These are phyloP conservation scores for Phialemonium atrogriseum DNA, from an alignment of 2,329 filamentous ascomycete genomes.

Conservation along the genomic window DNA sequence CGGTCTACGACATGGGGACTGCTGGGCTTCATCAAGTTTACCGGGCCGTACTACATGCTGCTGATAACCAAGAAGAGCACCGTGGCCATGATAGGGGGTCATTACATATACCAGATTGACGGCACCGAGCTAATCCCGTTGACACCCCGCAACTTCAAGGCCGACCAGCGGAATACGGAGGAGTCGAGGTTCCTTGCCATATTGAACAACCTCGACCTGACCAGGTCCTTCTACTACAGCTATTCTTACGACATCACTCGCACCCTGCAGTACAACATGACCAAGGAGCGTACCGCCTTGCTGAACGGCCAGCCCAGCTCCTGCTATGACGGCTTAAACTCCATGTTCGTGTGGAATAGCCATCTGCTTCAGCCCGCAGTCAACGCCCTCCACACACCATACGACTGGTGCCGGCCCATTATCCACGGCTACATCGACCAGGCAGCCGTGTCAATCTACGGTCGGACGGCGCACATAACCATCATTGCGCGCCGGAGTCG, in stretches of 20 bases:
- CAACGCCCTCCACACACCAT: conserved; percentile 64
- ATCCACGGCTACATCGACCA: conserved; percentile 97
- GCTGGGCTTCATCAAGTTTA: conserved; percentile 92
- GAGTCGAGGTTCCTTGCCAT: conserved; percentile 85
- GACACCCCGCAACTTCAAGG: conserved; percentile 65
- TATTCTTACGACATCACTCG: conserved; percentile 95
- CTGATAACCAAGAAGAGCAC: conserved; percentile 93
- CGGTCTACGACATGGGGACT: conserved; percentile 90
- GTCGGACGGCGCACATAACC: conserved; percentile 81
- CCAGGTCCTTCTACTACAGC: conserved; percentile 93
- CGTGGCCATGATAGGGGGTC: conserved; percentile 90
- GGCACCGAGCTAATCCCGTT: conserved; percentile 86
- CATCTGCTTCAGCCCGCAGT: conserved; percentile 74
- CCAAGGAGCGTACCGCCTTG: conserved; percentile 65
- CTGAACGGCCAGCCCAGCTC: conserved; percentile 53
- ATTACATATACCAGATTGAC: conserved; percentile 93
- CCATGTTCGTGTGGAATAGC: conserved; percentile 98
- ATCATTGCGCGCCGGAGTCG: conserved; percentile 88
- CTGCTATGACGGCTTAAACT: conserved; percentile 62
- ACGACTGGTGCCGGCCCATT: conserved; percentile 92
- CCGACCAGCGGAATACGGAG: conserved; percentile 74
- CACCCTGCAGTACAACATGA: conserved; percentile 87
- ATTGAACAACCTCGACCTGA: conserved; percentile 83
- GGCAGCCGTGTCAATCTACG: conserved; percentile 76
- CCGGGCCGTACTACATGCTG: conserved; percentile 93